A percentile compares a stretch with the other conserved stretches of the same genome.
phyloP scores from a whole-genome alignment of 441 rosid species.

The Jatropha multifida region DNA sequence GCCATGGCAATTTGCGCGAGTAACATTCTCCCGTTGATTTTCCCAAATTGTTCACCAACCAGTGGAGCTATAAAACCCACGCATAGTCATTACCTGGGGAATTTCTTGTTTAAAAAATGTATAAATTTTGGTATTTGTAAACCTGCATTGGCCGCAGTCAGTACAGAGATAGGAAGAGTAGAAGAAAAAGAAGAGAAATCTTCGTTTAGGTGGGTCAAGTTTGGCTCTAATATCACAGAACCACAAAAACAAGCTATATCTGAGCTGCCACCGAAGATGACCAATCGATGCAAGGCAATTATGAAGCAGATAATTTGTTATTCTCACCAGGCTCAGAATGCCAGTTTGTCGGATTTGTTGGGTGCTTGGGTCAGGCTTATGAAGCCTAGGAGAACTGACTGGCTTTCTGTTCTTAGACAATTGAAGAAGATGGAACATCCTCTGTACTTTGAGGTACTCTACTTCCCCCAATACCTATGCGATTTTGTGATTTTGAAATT shows the following conservation, averaged over 20 bases:
- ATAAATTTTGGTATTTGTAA: constrained; percentile 15
- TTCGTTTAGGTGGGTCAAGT: constrained; percentile 48
- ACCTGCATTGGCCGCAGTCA: constrained; percentile 21
- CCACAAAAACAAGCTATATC: constrained; percentile 53
- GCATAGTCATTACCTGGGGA: constrained; percentile 16
- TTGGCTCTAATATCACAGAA: constrained; percentile 36
- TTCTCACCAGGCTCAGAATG: constrained; percentile 33
- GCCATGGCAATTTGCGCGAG: too few species aligned
- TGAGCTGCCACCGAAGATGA: constrained; percentile 57
- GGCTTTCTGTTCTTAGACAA: constrained; percentile 82
- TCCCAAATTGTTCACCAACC: constrained; percentile 18
- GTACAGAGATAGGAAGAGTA: constrained; percentile 20
- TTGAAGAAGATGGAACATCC: constrained; percentile 59
- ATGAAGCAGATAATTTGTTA: constrained; percentile 69
- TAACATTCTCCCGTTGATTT: constrained; percentile 16
- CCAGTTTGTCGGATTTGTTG: constrained; percentile 46
- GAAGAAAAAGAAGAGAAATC: constrained; percentile 26
- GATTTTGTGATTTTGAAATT: neutral
- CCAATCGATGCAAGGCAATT: constrained; percentile 63
- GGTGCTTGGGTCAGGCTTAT: constrained; percentile 67
- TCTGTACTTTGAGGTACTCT: constrained; percentile 56
- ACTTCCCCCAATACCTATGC: neutral
- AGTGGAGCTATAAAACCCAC: constrained; percentile 25
- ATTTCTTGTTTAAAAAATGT: constrained; percentile 15
- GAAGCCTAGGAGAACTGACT: constrained; percentile 73